Evolutionary conservation across 2,329 filamentous ascomycete species (phyloP), one percentile per base, ranked within the genome.

Genomic region (Fusarium devonianum): DNA sequence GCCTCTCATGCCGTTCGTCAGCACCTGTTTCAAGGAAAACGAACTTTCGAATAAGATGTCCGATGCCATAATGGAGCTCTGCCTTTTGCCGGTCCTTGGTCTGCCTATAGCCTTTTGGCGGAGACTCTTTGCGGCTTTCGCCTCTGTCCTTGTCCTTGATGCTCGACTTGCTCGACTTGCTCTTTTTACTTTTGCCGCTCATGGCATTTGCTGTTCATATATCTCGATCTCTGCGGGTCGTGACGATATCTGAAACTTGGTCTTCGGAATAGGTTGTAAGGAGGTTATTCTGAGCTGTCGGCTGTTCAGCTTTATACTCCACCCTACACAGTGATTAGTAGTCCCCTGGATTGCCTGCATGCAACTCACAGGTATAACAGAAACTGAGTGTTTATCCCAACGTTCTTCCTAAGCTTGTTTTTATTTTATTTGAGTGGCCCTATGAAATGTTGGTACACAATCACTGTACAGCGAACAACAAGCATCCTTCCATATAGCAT

Each of bases 381-480:
- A 25, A 30, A 34, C 44, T 18, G 13, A 21, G 48, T 55, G 36
- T 44, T 57, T 45, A 58, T 49, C 35, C 47, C 53, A 61, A 40
- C 54, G n/a, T n/a, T 41, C 36, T 36, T 60, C 34, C 48, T 30
- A 37, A 55, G 56, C 58, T 55, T 58, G 51, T 49, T 53, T 66
- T 49, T 65, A 63, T 53, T 66, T 49, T 65, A 63, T 65, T 60
- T 45, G 51, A 50, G 38, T 48, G 50, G 58, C 53, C 53, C 61
- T 58, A 66, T 53, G 63, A 50, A 63, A 65, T 67, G 48, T 53
- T 67, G 53, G 61, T 67, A 67, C 64, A 66, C 53, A 58, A 51
- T 58, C 64, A 65, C 56, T 54, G 64, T 63, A 66, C 62, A 66
- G 51, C 49, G 40, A 59, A 51, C 49, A 56, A 50, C 53, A 53